phyloP scores from a whole-genome alignment of 2,329 filamentous ascomycete genomes.

The Microcyclospora tardicrescens region DNA sequence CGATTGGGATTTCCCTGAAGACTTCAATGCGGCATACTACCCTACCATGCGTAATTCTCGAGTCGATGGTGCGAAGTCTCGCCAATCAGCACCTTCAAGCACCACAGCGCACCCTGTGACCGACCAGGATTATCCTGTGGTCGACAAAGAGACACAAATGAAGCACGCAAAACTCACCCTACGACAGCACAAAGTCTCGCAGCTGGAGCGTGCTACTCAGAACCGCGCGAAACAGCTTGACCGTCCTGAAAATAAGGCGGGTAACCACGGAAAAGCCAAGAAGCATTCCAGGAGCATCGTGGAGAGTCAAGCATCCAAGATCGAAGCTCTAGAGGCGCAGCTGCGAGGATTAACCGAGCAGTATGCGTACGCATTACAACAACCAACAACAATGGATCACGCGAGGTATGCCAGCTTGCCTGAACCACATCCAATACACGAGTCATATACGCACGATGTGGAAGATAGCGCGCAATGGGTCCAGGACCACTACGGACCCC shows the following conservation, averaged over 20 bases:
- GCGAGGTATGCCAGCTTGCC: slow-evolving; percentile 1
- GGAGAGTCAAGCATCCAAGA: slow-evolving; percentile 4
- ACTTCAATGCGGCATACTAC: too few species aligned
- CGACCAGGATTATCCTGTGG: too few species aligned
- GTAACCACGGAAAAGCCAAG: not conserved
- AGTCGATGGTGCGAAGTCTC: too few species aligned
- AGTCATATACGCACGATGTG: not conserved
- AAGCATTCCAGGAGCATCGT: slow-evolving; percentile 2
- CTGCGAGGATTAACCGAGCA: slow-evolving; percentile 2
- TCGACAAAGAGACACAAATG: not conserved
- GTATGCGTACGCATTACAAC: slow-evolving; percentile 1
- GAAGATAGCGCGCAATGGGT: not conserved
- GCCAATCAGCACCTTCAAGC: too few species aligned
- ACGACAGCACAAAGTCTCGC: slow-evolving; percentile 9
- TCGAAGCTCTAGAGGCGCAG: slow-evolving; percentile 6
- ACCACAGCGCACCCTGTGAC: too few species aligned
- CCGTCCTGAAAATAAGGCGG: not conserved
- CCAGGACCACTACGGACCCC: not conserved
- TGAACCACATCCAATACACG: not conserved
- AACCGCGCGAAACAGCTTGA: slow-evolving; percentile 7
- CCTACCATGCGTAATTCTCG: too few species aligned
- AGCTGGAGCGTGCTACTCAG: slow-evolving; percentile 6
- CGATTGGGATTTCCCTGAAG: too few species aligned
- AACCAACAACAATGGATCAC: slow-evolving; percentile 1
- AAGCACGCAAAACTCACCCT: slow-evolving; percentile 1